phyloP scores from a whole-genome alignment of 2,329 filamentous ascomycete genomes.

The Dactylellina drechsleri region DNA sequence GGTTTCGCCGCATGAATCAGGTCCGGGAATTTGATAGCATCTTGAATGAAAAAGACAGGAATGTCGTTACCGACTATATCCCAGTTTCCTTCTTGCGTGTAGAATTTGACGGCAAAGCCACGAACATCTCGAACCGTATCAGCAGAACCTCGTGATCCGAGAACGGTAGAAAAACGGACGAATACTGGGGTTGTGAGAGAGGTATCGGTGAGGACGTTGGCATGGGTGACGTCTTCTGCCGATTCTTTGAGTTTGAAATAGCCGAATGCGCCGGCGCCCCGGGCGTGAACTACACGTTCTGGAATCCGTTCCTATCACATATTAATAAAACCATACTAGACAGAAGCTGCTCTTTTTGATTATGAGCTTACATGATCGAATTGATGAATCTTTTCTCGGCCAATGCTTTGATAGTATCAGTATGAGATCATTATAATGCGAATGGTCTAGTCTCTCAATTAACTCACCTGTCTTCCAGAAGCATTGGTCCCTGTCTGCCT shows the following conservation, averaged over 20 bases:
- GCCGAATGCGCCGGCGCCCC: constrained; percentile 73
- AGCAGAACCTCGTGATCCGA: constrained; percentile 77
- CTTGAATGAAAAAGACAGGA: constrained; percentile 79
- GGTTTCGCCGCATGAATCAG: constrained; percentile 73
- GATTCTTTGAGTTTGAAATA: constrained; percentile 74
- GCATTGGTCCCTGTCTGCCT: constrained; percentile 67
- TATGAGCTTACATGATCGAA: constrained; percentile 49
- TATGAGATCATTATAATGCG: constrained; percentile 5
- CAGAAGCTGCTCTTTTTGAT: neutral
- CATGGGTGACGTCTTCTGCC: constrained; percentile 71
- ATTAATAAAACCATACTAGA: too few species aligned
- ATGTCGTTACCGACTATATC: constrained; percentile 80
- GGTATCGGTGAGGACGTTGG: constrained; percentile 74
- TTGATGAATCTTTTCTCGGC: constrained; percentile 9
- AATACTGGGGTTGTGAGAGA: constrained; percentile 75
- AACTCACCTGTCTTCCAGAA: constrained; percentile 79
- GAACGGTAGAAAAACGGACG: constrained; percentile 79
- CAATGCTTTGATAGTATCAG: constrained; percentile 7
- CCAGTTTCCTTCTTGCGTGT: constrained; percentile 81
- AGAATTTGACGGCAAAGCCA: constrained; percentile 81
- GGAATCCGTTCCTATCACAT: constrained; percentile 74
- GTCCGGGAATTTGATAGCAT: constrained; percentile 78
- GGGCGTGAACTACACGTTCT: constrained; percentile 74
- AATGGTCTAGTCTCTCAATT: neutral
- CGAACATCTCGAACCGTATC: constrained; percentile 86